Base-by-base conservation (phyloP, 768 basidiomycete species). In the Fibroporia radiculosa region DNA sequence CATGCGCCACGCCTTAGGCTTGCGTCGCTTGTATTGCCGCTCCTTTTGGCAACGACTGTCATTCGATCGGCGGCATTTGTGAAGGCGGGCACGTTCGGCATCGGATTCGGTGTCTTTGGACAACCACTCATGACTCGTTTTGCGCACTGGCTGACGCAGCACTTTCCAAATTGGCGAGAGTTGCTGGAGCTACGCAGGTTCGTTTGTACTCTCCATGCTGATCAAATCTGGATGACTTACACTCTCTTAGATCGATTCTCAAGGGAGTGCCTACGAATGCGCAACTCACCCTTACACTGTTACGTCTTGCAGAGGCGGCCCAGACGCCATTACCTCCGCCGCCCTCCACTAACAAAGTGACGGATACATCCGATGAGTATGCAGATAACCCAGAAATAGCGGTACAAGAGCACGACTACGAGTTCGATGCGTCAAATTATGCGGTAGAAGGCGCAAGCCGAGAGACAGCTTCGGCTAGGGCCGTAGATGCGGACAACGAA, bases 381-480 rank as follows among this genome's bases (percentile, higher is more conserved):
- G 48, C 49, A 12, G 35, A 52, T 22, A 47, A 47, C 10, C 49
- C 47, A 18, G 51, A 53, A 5, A 46, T 47, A 12, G 42, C 47
- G 5, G 47, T 28, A 6, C 20, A 28, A 7, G 28, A 47, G 20
- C 45, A 51, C 20, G 31, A 49, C 23, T 46, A 51, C 23, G 51
- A 42, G 2, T 57, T 57, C 35, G 56, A 60, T 39, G 48, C 45
- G 20, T 53, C 52, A 10, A 47, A 48, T 11, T 58, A 82, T 34
- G 75, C 74, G 25, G 56, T 63, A 26, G 66, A 70, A 4, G 71
- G 72, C 32, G 48, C 19, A 1, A 45, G 38, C 33, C 50, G 49
- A 20, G 54, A 62, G 18, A 65, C 77, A 33, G 72, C 73, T 42
- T 79, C 69, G 6, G 75, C 72, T 1, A 82, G 82, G 2, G 53